Percentiles rank a stretch among this genome's conserved stretches.
phyloP scores from a whole-genome alignment of 192 early-diverging fungal species.

The Coemansia pectinata region DNA sequence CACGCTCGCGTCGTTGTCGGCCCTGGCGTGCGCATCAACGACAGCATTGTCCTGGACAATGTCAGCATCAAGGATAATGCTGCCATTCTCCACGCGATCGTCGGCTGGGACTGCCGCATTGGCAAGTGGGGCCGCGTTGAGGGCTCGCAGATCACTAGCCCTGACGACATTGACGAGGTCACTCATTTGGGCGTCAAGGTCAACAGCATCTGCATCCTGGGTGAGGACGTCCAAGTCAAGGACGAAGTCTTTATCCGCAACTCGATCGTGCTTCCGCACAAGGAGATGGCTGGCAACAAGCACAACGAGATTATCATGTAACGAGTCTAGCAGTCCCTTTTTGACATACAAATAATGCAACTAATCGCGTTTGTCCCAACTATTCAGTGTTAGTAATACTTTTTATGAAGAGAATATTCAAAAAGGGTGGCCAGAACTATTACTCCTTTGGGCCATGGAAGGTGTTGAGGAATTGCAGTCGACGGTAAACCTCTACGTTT shows the following conservation, averaged over 20 bases:
- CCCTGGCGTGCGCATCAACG: conserved; percentile 89
- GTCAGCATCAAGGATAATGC: conserved; percentile 89
- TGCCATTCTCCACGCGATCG: conserved; percentile 83
- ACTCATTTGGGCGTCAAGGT: conserved; percentile 88
- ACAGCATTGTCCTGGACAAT: conserved; percentile 92
- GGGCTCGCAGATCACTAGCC: conserved; percentile 68
- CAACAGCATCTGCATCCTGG: conserved; percentile 89
- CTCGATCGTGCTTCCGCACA: conserved; percentile 97
- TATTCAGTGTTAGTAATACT: conserved; percentile 1
- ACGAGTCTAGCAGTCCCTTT: background rate
- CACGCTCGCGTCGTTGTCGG: conserved; percentile 87
- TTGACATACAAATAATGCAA: background rate
- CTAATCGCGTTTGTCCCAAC: background rate
- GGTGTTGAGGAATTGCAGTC: conserved; percentile 53
- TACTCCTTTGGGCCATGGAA: conserved; percentile 23
- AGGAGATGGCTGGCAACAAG: conserved; percentile 87
- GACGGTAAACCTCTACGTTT: conserved; percentile 51
- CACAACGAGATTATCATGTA: conserved; percentile 97
- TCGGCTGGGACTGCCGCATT: conserved; percentile 93
- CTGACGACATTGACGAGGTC: conserved; percentile 72
- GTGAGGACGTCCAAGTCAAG: conserved; percentile 87
- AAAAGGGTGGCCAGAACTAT: background rate
- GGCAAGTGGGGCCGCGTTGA: conserved; percentile 94
- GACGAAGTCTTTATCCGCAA: conserved; percentile 95
- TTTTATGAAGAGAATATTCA: background rate